Base-by-base conservation (phyloP, 176 grass and related monocot species). In the Alopecurus myosuroides region DNA sequence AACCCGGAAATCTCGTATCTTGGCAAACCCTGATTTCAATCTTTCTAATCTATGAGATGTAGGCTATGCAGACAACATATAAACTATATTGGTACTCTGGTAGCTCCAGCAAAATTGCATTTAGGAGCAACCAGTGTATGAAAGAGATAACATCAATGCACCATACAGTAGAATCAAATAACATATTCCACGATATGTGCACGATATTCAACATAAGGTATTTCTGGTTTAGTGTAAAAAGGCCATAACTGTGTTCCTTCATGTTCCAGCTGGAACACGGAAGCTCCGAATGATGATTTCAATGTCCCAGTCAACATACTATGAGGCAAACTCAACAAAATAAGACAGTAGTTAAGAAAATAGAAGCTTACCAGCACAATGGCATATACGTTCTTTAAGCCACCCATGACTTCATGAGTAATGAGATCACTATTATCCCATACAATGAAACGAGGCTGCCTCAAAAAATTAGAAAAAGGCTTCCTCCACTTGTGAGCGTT, bases 401-500 rank as follows among this genome's bases (percentile, higher is more conserved):
- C 95, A 10, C 95, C 95, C 95, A 98, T 98, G 65, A 98, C 91
- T 90, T 98, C 95, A 83, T 98, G 93, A 76, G 96, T 98, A 49
- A 98, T 72, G 19, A 98, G 89, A 73, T 98, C 96, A 58, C 86
- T 90, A 42, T 98, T 98, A 55, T 98, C 96, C 96, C 96, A 98
- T 62, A 98, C 96, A 74, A 98, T 95, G 63, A 98, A 98, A 92
- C 95, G 89, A 35, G 96, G 93, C 69, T 98, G 96, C 87, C 95
- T 91, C 82, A 98, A 86, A 82, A 98, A 98, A 65, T 98, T 95
- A 37, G 95, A 91, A 63, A 98, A 87, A 52, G 91, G 91, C 77
- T 95, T 95, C 73, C 95, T 92, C 95, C 95, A 98, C 60, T 93
- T 93, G n/a, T 98, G 88, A 75, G 95, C 95, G 19, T 98, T 98